Evolutionary conservation across 192 early-diverging fungal genomes (phyloP).

Genomic region (Tieghemiomyces parasiticus): DNA sequence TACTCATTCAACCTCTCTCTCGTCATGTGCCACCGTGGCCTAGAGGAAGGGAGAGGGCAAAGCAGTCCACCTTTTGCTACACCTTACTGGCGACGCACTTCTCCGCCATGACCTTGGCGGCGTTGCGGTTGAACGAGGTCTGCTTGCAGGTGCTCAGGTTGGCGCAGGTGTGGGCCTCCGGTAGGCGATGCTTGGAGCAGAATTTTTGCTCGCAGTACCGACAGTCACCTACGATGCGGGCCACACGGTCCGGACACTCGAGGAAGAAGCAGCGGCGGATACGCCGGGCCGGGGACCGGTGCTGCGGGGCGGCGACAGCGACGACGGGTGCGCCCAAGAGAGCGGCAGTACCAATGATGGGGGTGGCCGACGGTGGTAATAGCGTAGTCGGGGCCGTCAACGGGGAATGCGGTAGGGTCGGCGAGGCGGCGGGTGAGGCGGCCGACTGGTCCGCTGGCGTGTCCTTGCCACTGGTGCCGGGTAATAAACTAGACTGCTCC

Average conservation of each 20-base stretch:
- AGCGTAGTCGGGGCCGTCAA: background rate
- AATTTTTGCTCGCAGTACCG: conserved; percentile 42
- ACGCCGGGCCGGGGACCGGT: background rate
- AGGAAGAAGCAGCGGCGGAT: conserved; percentile 2
- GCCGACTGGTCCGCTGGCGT: too few species aligned
- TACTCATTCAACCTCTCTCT: too few species aligned
- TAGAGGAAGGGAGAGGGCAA: too few species aligned
- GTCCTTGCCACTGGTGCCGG: too few species aligned
- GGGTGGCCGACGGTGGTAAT: background rate
- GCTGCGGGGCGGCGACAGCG: background rate
- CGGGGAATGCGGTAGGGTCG: background rate
- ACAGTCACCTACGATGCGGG: conserved; percentile 61
- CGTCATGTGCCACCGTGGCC: too few species aligned
- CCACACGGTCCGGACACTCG: conserved; percentile 31
- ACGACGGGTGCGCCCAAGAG: background rate
- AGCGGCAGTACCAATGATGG: background rate
- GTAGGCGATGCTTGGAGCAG: conserved; percentile 55
- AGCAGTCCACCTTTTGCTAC: too few species aligned
- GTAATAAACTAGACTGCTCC: too few species aligned
- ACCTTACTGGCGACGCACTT: conserved; percentile 61
- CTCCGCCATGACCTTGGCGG: conserved; percentile 43
- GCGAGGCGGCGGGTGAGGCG: background rate
- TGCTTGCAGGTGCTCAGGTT: conserved; percentile 46
- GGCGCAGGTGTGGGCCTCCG: conserved; percentile 56
- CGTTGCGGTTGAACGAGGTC: conserved; percentile 38